Conservation (phyloP, 2,329 filamentous ascomycete species). For the Phaeosphaeria sp. region DNA sequence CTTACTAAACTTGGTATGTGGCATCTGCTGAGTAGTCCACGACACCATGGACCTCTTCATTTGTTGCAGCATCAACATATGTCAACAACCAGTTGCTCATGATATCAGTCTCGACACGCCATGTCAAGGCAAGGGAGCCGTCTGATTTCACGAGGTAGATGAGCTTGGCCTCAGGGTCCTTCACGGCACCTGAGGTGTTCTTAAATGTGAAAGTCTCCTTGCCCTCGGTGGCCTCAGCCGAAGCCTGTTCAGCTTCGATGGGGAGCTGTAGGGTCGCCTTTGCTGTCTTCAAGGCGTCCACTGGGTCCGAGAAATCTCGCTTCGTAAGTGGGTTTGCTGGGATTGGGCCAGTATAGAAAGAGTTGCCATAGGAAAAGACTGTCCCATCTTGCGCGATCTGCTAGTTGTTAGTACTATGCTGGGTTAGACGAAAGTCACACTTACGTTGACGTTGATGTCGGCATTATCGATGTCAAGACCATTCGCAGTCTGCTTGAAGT, state of each 20-base stretch:
- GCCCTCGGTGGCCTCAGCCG: slow-evolving; percentile 48
- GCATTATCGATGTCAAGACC: slow-evolving; percentile 67
- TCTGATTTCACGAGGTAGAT: slow-evolving; percentile 62
- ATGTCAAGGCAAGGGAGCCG: slow-evolving; percentile 58
- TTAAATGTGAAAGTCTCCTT: slow-evolving; percentile 54
- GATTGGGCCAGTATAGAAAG: slow-evolving; percentile 55
- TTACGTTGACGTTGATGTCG: slow-evolving; percentile 66
- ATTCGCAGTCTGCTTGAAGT: slow-evolving; percentile 66
- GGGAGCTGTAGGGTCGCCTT: slow-evolving; percentile 51
- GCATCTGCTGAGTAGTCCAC: slow-evolving; percentile 66
- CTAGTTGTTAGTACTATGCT: neutral
- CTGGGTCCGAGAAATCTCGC: slow-evolving; percentile 52
- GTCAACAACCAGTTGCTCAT: slow-evolving; percentile 64
- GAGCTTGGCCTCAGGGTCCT: slow-evolving; percentile 62
- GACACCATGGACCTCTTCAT: slow-evolving; percentile 59
- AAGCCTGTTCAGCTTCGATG: slow-evolving; percentile 50
- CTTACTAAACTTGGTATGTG: slow-evolving; percentile 62
- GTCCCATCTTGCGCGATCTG: slow-evolving; percentile 61
- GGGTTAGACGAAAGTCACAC: slow-evolving; percentile 38
- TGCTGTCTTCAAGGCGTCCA: slow-evolving; percentile 53
- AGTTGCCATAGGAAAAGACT: slow-evolving; percentile 65
- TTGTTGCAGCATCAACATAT: slow-evolving; percentile 61
- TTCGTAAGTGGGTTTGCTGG: slow-evolving; percentile 44
- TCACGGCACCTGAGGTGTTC: slow-evolving; percentile 57
- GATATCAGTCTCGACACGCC: slow-evolving; percentile 67